phyloP scores from a whole-genome alignment of 305 asterid genomes.

The Fraxinus sp. region DNA sequence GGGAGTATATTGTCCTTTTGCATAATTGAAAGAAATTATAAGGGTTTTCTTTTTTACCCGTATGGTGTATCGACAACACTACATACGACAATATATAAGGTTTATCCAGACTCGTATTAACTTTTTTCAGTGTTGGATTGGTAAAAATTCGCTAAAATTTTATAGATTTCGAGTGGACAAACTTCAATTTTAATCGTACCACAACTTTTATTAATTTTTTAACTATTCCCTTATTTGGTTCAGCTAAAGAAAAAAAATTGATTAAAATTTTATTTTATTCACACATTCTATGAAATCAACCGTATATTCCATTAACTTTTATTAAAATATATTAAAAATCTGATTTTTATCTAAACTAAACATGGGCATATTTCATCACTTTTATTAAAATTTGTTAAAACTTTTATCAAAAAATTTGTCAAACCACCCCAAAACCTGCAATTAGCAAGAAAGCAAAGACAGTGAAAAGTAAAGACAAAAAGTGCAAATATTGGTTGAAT shows the following conservation, averaged over 20 bases:
- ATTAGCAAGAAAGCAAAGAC: background rate
- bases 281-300: background rate
- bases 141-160: background rate
- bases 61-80: background rate
- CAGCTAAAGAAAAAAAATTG: background rate
- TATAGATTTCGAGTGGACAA: background rate
- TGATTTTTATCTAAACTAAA: background rate
- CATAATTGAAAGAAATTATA: slow-evolving; percentile 11
- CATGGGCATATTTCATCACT: background rate
- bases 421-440: background rate
- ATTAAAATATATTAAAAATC: background rate
- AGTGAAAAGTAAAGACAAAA: slow-evolving; percentile 6
- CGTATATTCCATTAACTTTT: background rate
- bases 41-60: background rate
- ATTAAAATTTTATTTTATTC: background rate
- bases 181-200: background rate
- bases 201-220: background rate
- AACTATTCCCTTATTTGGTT: background rate
- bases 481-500: slow-evolving; percentile 4
- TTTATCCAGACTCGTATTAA: background rate
- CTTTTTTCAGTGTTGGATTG: background rate
- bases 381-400: too few relatives aligned
- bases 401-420: background rate
- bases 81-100: background rate
- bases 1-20: slow-evolving; percentile 10